Evolutionary conservation across 2,329 filamentous ascomycete genomes (phyloP), one percentile per base, ranked within the genome.

Genomic region (Sphaerostilbella broomeana): DNA sequence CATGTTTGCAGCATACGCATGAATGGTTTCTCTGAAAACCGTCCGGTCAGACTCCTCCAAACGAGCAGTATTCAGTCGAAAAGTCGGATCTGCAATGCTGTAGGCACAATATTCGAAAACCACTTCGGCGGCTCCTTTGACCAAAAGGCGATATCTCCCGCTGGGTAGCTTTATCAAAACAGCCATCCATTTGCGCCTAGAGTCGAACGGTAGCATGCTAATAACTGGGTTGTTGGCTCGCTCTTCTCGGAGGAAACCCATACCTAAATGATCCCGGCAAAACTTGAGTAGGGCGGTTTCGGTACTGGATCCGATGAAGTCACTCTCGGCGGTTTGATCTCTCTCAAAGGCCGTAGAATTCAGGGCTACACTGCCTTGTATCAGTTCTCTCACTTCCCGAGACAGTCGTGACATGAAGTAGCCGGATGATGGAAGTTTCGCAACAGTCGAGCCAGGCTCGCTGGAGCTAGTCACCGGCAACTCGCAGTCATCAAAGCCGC

Each of bases 1-100:
- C 41, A 82, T 84, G 7, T 77, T 73, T 6, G 72, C 73, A 2
- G 84, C 83, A 51, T 86, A 86, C 10, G 55, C 53, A 8, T 58
- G 50, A 7, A 65, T 65, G 1, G 57, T 60, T 12, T 48, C 51
- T n/a, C 55, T 49, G 13, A 64, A 52, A 27, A 53, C 55, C 15
- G 48, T 46, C 4, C 58, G 53, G n/a, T 57, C 53, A 1, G 57
- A 51, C n/a, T 59, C 54, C 1, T 53, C 53, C 2, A 65, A 47
- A 3, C 55, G 48, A 3, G 45, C 50, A 5, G 54, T 50, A 1
- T 51, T 50, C 2, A 60, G 41, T 6, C 53, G 54, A 5, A 51
- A 56, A 0, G 52, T 64, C 0, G 77, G 65, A 19, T 77, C 75
- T 34, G 57, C 47, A 3, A 71, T 47, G n/a, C 63, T 52, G 16